Evolutionary conservation across 1,139 yeast species (phyloP).

Genomic region (Geotrichum siamense): DNA sequence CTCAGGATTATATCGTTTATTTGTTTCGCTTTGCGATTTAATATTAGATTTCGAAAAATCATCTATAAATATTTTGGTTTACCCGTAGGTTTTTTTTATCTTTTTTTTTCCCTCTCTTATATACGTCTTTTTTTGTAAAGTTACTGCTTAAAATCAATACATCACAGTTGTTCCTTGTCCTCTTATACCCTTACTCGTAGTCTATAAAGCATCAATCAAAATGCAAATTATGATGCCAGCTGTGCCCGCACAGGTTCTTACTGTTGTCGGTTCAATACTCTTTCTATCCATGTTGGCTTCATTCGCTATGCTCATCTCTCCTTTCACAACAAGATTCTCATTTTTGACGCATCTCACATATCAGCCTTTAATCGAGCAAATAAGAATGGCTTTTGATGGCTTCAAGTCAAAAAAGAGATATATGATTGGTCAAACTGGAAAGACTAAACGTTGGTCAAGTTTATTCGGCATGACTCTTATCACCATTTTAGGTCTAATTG

Average conservation of each 20-base stretch:
- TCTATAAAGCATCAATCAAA: too few species aligned
- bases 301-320: slow-evolving; percentile 14
- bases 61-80: too few species aligned
- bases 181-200: too few species aligned
- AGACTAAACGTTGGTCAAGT: slow-evolving; percentile 13
- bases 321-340: slow-evolving; percentile 14
- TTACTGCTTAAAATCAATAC: too few species aligned
- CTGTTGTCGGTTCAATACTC: slow-evolving; percentile 13
- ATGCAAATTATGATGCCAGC: slow-evolving; percentile 15
- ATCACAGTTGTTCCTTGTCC: too few species aligned
- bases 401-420: slow-evolving; percentile 15
- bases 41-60: too few species aligned
- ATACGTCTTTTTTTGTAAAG: too few species aligned
- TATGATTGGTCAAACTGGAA: slow-evolving; percentile 19
- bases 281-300: slow-evolving; percentile 10
- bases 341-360: slow-evolving; percentile 10
- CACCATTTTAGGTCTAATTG: slow-evolving; percentile 12
- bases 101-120: too few species aligned
- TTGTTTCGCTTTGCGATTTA: too few species aligned
- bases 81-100: too few species aligned
- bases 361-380: slow-evolving; percentile 16
- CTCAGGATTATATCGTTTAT: too few species aligned
- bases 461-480: slow-evolving; percentile 9
- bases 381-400: slow-evolving; percentile 15
- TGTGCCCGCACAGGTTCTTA: slow-evolving; percentile 16